phyloP scores from a whole-genome alignment of 192 early-diverging fungal species.

The Coemansia sp. region DNA sequence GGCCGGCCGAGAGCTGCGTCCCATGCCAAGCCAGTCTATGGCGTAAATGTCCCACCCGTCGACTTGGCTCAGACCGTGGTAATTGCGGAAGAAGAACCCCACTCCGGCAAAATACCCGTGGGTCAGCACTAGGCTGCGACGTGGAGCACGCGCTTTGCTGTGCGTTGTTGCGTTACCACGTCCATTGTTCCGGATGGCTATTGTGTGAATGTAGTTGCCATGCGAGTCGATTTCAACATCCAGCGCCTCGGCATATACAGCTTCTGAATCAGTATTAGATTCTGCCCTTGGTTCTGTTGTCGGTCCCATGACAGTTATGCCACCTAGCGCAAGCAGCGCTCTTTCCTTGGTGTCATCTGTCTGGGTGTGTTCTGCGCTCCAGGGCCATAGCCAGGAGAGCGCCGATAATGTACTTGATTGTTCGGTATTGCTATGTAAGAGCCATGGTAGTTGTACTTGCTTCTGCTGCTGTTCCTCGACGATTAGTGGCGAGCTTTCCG shows the following conservation, averaged over 20 bases:
- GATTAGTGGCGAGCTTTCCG: neutral
- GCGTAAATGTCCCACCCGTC: slow-evolving; percentile 44
- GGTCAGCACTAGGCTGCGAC: slow-evolving; percentile 49
- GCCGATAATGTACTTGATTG: neutral
- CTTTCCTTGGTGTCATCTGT: slow-evolving; percentile 25
- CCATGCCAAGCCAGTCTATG: slow-evolving; percentile 95
- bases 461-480: neutral
- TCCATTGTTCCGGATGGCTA: slow-evolving; percentile 23
- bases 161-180: neutral
- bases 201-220: slow-evolving; percentile 53
- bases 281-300: neutral
- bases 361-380: slow-evolving; percentile 11
- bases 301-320: slow-evolving; percentile 13
- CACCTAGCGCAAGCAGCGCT: slow-evolving; percentile 32
- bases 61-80: slow-evolving; percentile 38
- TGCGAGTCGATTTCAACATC: slow-evolving; percentile 41
- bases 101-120: slow-evolving; percentile 55
- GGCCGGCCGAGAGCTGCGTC: slow-evolving; percentile 73
- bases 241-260: slow-evolving; percentile 21
- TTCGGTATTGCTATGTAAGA: neutral
- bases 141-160: neutral
- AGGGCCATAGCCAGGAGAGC: slow-evolving; percentile 25
- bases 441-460: neutral
- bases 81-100: slow-evolving; percentile 57
- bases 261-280: neutral